A percentile compares a stretch with the other conserved stretches of the same genome.
Conservation (phyloP, 2,329 filamentous ascomycete genomes). For the Chaetomiaceae sp. region DNA sequence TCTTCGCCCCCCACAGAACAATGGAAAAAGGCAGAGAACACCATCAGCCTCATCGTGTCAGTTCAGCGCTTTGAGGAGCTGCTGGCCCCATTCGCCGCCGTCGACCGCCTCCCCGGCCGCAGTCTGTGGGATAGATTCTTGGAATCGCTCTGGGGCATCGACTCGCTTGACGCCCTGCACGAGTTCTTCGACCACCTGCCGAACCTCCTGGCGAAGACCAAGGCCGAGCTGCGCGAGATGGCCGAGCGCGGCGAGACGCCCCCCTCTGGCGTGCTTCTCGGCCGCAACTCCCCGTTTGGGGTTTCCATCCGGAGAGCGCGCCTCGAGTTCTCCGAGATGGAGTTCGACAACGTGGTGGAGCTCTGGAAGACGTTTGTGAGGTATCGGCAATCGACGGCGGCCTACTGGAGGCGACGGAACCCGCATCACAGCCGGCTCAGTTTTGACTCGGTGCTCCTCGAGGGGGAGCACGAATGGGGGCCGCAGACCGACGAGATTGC, state of each 20-base stretch:
- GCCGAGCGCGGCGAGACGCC: conserved; percentile 49
- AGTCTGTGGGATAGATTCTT: conserved; percentile 88
- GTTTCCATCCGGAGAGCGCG: conserved; percentile 71
- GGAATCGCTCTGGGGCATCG: conserved; percentile 74
- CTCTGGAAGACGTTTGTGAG: conserved; percentile 80
- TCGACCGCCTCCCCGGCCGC: conserved; percentile 62
- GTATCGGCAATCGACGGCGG: conserved; percentile 72
- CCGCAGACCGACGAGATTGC: conserved; percentile 26
- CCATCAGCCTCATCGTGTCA: conserved; percentile 49
- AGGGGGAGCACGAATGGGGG: conserved; percentile 49
- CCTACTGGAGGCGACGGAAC: conserved; percentile 60
- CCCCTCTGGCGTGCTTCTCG: conserved; percentile 55
- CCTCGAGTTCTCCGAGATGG: conserved; percentile 74
- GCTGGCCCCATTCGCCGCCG: conserved; percentile 48
- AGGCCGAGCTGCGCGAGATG: conserved; percentile 55
- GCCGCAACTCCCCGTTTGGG: conserved; percentile 74
- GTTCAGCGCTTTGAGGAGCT: conserved; percentile 57
- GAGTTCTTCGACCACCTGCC: conserved; percentile 63
- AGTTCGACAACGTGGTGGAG: conserved; percentile 71
- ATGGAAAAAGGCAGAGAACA: conserved; percentile 48
- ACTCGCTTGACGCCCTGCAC: conserved; percentile 77
- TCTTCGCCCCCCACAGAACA: conserved; percentile 27
- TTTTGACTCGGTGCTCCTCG: conserved; percentile 53
- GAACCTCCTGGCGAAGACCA: conserved; percentile 56
- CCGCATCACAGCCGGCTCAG: conserved; percentile 52